phyloP scores from a whole-genome alignment of 2,329 filamentous ascomycete species.

The Neonectria sp. region DNA sequence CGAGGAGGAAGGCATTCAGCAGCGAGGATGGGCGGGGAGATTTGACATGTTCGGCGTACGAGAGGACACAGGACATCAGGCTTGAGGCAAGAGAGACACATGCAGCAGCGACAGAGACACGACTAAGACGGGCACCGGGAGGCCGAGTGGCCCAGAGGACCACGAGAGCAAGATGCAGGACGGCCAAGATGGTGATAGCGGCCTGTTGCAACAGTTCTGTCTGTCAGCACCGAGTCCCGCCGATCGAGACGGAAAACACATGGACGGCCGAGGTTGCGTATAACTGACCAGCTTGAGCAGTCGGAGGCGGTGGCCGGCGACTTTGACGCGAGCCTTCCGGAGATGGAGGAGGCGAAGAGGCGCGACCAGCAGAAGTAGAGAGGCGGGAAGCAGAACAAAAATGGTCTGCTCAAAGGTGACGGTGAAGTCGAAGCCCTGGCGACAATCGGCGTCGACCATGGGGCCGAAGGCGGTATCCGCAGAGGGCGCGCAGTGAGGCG shows the following conservation, averaged over 20 bases:
- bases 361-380: slow-evolving; percentile 49
- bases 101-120: slow-evolving; percentile 50
- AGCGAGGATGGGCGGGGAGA: slow-evolving; percentile 52
- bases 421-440: slow-evolving; percentile 65
- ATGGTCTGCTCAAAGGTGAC: slow-evolving; percentile 61
- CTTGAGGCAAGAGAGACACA: slow-evolving; percentile 52
- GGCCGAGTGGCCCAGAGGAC: slow-evolving; percentile 50
- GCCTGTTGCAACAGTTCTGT: slow-evolving; percentile 31
- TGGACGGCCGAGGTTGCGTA: not conserved
- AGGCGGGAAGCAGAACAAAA: slow-evolving; percentile 51
- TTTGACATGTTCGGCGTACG: slow-evolving; percentile 51
- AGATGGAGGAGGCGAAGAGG: slow-evolving; percentile 52
- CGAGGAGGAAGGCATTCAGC: slow-evolving; percentile 53
- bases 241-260: not conserved
- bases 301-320: slow-evolving; percentile 45
- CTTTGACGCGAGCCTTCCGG: slow-evolving; percentile 43
- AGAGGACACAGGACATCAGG: slow-evolving; percentile 51
- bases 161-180: slow-evolving; percentile 52
- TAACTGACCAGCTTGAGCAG: slow-evolving; percentile 48
- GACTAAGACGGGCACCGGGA: slow-evolving; percentile 37
- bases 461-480: slow-evolving; percentile 48
- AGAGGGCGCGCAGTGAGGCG: slow-evolving; percentile 36
- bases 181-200: slow-evolving; percentile 46
- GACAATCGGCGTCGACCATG: slow-evolving; percentile 47
- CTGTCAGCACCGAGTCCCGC: slow-evolving; percentile 13